phyloP scores from a whole-genome alignment of 1,139 yeast genomes.

The Magnusiomyces fungicola region DNA sequence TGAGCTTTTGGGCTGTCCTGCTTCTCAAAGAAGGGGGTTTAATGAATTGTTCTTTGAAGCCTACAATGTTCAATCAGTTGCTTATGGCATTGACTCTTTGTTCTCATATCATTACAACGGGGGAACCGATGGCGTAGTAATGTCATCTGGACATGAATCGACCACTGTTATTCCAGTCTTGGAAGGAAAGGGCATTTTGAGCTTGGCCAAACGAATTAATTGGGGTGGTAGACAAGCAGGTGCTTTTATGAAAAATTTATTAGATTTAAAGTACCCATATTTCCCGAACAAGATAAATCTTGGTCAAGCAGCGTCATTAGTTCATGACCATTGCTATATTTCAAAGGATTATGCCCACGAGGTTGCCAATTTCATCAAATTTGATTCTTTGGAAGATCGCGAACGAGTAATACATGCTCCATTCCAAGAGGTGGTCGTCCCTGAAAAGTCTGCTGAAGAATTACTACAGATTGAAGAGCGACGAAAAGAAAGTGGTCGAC shows the following conservation, averaged over 20 bases:
- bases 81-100: constrained; percentile 75
- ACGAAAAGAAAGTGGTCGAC: constrained; percentile 76
- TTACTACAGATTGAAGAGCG: constrained; percentile 68
- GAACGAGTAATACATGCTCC: constrained; percentile 84
- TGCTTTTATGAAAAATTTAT: constrained; percentile 52
- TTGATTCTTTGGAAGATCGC: constrained; percentile 54
- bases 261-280: constrained; percentile 82
- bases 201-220: constrained; percentile 72
- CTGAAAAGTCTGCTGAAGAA: constrained; percentile 79
- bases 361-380: constrained; percentile 46
- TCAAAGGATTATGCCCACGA: constrained; percentile 64
- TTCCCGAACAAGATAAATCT: constrained; percentile 69
- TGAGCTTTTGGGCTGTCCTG: constrained; percentile 66
- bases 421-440: constrained; percentile 52
- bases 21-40: constrained; percentile 62
- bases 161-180: constrained; percentile 79
- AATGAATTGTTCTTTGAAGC: constrained; percentile 80
- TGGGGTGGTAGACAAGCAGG: constrained; percentile 85
- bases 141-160: constrained; percentile 77
- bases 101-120: constrained; percentile 54
- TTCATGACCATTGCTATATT: constrained; percentile 73
- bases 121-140: constrained; percentile 55
- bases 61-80: constrained; percentile 63
- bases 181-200: constrained; percentile 54
- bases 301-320: constrained; percentile 57